Evolutionary conservation across 1,139 yeast genomes (phyloP), one percentile per base, ranked within the genome.

Genomic region (Suhomyces chickasaworum): DNA sequence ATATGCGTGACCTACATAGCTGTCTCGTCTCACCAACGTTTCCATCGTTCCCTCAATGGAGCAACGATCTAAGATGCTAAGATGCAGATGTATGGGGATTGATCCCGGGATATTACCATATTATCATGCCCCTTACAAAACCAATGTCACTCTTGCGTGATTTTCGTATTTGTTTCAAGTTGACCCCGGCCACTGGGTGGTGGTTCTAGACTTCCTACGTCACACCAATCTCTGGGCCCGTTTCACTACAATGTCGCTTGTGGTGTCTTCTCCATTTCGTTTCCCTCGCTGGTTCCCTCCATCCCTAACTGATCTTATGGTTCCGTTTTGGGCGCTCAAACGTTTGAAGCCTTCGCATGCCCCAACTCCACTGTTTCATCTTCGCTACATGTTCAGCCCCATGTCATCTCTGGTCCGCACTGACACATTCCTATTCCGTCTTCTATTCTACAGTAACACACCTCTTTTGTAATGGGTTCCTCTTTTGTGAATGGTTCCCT

Each of bases 341-440:
- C 12, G 29, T 25, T 25, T 25, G 29, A 13, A 25, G 29, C 29
- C 29, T 25, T n/a, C n/a, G 29, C 29, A 8, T 25, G 13, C 29
- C n/a, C 12, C 29, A 25, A 12, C 29, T 25, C 5, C 13, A 4
- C 29, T 9, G 29, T 8, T 23, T 10, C n/a, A 25, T 25, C 13
- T 25, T 10, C n/a, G 29, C 12, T 25, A 10, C n/a, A 25, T 25
- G 29, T 10, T 25, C 13, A 25, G 27, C 15, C 15, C 37, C 25
- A 33, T 33, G 25, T 20, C 21, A 33, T 33, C 37, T 33, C 23
- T 13, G 15, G 9, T n/a, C 37, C 22, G 17, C 35, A 12, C 25
- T 33, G 37, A 33, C 37, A 33, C 37, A 21, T 33, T n/a, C 37
- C 37, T 33, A 33, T 20, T 33, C 37, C 29, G 29, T 25, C 13